Conservation (phyloP, 2,329 filamentous ascomycete genomes). For the Mycosphaerella sp. region DNA sequence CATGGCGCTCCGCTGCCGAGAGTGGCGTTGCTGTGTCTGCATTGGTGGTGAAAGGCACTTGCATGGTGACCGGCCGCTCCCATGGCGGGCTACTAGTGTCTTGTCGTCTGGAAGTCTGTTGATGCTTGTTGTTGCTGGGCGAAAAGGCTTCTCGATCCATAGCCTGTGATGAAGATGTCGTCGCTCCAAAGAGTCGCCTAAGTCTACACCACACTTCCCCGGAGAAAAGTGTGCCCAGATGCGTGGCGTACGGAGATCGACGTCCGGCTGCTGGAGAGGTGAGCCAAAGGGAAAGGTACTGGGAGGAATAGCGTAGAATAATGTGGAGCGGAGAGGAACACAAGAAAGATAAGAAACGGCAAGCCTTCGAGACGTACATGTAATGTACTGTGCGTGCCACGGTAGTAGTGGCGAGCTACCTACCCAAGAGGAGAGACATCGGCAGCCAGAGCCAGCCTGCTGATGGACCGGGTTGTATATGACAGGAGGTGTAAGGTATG, state of each 20-base stretch:
- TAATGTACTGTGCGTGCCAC: too few species aligned
- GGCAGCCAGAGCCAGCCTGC: too few species aligned
- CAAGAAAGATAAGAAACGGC: too few species aligned
- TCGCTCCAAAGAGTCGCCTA: background rate
- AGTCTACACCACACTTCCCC: background rate
- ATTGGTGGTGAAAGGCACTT: constrained; percentile 1
- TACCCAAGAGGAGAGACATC: too few species aligned
- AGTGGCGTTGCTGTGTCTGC: background rate
- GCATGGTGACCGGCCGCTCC: constrained; percentile 1
- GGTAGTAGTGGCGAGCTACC: too few species aligned
- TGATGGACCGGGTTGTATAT: too few species aligned
- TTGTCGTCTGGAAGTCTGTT: background rate
- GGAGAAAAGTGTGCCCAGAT: background rate
- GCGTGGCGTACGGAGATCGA: background rate
- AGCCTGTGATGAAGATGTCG: background rate
- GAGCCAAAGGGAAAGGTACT: background rate
- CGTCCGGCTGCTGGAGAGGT: background rate
- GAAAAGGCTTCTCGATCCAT: background rate
- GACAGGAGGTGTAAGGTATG: too few species aligned
- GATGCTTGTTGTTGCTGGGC: background rate
- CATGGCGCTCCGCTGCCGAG: background rate
- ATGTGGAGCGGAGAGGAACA: too few species aligned
- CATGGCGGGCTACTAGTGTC: constrained; percentile 1
- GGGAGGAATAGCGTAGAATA: background rate
- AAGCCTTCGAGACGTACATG: too few species aligned